Evolutionary conservation across 1,284 basidiomycete genomes (phyloP), one percentile per base, ranked within the genome.

Genomic region (Bjerkandera adusta): DNA sequence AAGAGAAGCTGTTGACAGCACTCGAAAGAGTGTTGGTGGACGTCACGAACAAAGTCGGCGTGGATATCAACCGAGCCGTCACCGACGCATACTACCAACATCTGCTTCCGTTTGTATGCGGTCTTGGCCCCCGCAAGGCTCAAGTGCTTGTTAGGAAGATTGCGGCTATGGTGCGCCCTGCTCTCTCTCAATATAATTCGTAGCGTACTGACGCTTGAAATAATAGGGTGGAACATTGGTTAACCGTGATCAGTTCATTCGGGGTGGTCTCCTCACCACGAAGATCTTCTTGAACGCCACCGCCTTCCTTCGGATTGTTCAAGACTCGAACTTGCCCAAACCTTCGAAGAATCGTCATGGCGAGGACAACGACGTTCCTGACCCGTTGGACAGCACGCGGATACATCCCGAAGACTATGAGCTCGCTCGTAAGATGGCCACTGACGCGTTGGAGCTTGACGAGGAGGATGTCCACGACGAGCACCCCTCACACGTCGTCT

Each of bases 401-500:
- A 93, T 99, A 52, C 97, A 99, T 65, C 93, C 93, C 1, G 94
- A 97, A 66, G 96, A 99, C 68, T 99, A 99, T 65, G 93, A 97
- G 59, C 79, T 98, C 45, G 96, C 97, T 1, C 85, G 93, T 36
- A 98, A 99, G 73, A 98, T 99, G 93, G 96, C 97, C 27, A 92
- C 92, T 10, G 96, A 98, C 66, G 93, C 96, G 5, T 79, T 98
- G 20, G 96, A 97, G 60, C 79, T 93, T 26, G 95, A 97, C 58
- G 92, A 95, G 60, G 95, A 97, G 63, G 95, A 98, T 66, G 77
- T 92, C 24, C 88, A 89, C 50, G 91, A 91, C 56, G 85, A 92
- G 56, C 89, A 94, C 62, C 89, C 92, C 29, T 97, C 94, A 5
- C 82, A 89, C 43, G 91, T 95, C 7, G 85, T 94, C 35, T 76